Base-by-base conservation (phyloP, 306 rosid genomes). In the Argentina anserina region DNA sequence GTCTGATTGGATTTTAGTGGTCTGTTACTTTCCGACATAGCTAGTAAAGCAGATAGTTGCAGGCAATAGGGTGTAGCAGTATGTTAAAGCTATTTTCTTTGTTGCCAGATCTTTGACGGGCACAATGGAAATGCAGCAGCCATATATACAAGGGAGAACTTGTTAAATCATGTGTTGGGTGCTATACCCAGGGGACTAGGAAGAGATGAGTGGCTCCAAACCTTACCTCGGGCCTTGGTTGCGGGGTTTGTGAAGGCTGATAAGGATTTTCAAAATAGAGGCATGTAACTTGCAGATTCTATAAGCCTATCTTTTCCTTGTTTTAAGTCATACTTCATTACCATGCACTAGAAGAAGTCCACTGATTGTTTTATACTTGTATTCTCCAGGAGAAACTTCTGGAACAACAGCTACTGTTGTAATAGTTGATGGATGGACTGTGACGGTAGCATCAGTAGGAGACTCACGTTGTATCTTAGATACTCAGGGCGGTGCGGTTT, bases 111-210 rank as follows among this genome's bases (percentile, higher is more conserved):
- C 77, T 91, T 91, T 88, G 98, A 94, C 75, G 98, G 98, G 68
- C 98, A 94, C 87, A 94, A 94, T 60, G 98, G 98, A 81, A 91
- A 90, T 73, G 97, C 98, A 49, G 98, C 98, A 5, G 98, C 98
- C 46, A 77, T 91, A 81, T 94, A 59, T 75, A 79, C 96, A 0
- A 86, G 84, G 81, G 98, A 94, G 82, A 75, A 91, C 70, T 83
- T 94, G 87, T 81, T 94, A 84, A 90, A 80, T 79, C 96, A 94
- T 74, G 98, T 94, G 61, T 42, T 94, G 84, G 84, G 97, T 65
- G 98, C 97, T 21, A 79, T 91, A 41, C 97, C 97, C 67, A 88
- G 88, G 29, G 91, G 96, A 23, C 86, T 89, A 49, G 93, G 96
- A 31, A 83, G 97, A 69, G 98, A 91, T 17, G 97, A 94, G 87